Evolutionary conservation across 148 eudicot species (phyloP).

Genomic region (Agrostemma githago): DNA sequence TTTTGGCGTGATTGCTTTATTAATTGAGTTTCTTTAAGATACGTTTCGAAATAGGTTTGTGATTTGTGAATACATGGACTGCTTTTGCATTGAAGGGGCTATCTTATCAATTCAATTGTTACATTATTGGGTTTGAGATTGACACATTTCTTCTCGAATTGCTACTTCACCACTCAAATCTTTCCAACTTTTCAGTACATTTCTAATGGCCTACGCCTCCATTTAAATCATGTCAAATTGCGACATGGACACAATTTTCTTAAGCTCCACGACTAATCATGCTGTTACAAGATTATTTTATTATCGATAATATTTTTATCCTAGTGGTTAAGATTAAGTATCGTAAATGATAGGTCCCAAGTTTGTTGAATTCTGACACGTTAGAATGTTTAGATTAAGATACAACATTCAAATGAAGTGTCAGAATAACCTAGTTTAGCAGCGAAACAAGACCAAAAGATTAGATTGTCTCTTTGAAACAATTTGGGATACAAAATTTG

Average conservation of each 20-base stretch:
- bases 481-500: too few species aligned
- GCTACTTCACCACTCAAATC: not conserved
- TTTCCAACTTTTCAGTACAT: not conserved
- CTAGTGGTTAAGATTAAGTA: too few species aligned
- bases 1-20: not conserved
- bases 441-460: not conserved
- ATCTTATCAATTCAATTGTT: not conserved
- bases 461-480: not conserved
- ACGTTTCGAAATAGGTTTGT: constrained; percentile 9
- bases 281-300: not conserved
- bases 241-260: not conserved
- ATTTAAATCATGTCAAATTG: not conserved
- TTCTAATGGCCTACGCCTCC: not conserved
- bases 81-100: not conserved
- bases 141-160: not conserved
- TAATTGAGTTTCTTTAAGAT: not conserved
- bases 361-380: too few species aligned
- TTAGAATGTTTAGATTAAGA: too few species aligned
- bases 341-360: too few species aligned
- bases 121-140: not conserved
- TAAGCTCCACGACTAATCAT: not conserved
- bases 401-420: too few species aligned
- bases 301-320: too few species aligned
- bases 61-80: not conserved
- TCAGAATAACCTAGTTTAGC: too few species aligned